Evolutionary conservation across 345 rosid species (phyloP), one percentile per base, ranked within the genome.

Genomic region (Iberis pinnata): DNA sequence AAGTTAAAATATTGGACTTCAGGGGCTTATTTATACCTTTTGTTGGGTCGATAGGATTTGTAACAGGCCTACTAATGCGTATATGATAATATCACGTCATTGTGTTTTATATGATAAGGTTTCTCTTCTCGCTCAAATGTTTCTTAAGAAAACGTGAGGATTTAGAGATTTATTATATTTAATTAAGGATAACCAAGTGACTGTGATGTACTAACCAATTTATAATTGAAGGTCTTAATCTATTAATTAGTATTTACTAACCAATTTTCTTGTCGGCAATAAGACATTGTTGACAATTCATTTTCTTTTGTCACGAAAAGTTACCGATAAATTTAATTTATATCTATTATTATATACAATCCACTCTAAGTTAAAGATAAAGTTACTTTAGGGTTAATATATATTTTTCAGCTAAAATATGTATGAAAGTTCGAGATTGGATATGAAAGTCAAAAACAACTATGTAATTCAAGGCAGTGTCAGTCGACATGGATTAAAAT

Each of bases 131-230:
- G 27, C 4, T 56, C 31, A 3, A 27, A 42, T 33, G 39, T 15
- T 18, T 19, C 0, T 1, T n/a, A n/a, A n/a, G n/a, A n/a, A 47
- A 55, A 63, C 43, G 56, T 55, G 62, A 55, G 43, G 53, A 20
- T 55, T 64, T 15, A 43, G 49, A 64, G 27, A 37, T 55, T 55
- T 27, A 47, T 33, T 48, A 40, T 64, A 64, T 56, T 56, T 40
- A 56, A 64, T 64, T 40, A 15, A 22, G 43, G 6, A n/a, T 40
- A 48, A n/a, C 17, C 49, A 55, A 56, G 18, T 56, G 69, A 64
- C 31, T 48, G 43, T 48, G 69, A 64, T 64, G 41, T 48, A 56
- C 69, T 56, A 64, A n/a, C 69, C 17, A 64, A 64, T 42, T 48
- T 41, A 56, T 56, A 49, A 56, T 49, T 41, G 29, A 3, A 50